Base-by-base conservation (phyloP, 345 rosid genomes). In the Syzygium grande region DNA sequence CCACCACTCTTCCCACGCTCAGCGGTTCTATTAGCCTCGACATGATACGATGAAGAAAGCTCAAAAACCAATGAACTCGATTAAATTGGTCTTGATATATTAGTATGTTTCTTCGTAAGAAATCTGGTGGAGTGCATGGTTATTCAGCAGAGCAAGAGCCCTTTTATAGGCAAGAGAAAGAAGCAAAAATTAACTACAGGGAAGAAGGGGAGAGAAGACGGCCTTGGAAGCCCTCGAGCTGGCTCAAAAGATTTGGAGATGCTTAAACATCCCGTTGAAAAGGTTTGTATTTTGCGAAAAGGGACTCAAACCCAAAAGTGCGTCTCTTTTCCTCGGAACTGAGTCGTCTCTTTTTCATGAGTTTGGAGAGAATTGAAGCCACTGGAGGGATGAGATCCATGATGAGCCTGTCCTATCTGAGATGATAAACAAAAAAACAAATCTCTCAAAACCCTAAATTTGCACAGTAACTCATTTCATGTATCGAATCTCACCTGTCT, bases 11-110 rank as follows among this genome's bases (percentile, higher is more conserved):
- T 63, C 94, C 98, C 8, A 94, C 91, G 19, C 65, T 30, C 3
- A 97, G 94, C 63, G 99, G 91, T 2, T 97, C 96, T 85, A 91
- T 41, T 11, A 79, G 87, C 84, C 97, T 94, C 30, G 96, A 92
- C 95, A 91, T 92, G 79, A 53, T 30, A 17, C 1, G 11, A 34
- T 46, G 46, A 9, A 2, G 22, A 25, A 21, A 84, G 65, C 43
- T 51, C 51, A 29, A 84, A 12, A 55, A 25, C 27, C 68, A 49
- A 52, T 30, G 9, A 38, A 21, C 46, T 55, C 84, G 87, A 79
- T 54, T 56, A 51, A 59, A 9, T 34, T 34, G 43, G 22, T 14
- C 79, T 68, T 23, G 79, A 22, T 73, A 41, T 19, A 38, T 41
- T 34, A 9, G 10, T 41, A 73, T 21, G 80, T 19, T 38, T 38